Base-by-base conservation (phyloP, 2,329 filamentous ascomycete species). In the Dactylonectria estremocensis region DNA sequence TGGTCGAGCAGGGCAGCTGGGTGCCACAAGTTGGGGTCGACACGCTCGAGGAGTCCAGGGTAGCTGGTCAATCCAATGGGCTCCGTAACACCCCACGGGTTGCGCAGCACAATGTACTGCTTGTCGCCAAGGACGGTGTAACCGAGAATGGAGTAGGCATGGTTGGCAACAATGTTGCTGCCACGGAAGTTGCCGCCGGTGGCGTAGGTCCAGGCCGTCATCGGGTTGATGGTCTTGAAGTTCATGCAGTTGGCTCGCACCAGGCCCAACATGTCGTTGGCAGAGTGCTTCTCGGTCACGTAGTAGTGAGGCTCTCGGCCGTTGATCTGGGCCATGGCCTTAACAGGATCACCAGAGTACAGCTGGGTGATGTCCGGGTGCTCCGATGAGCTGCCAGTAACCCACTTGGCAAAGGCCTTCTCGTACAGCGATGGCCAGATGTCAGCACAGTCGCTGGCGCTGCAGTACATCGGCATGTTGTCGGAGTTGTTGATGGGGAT, bases 371-470 rank as follows among this genome's bases (percentile, higher is more conserved):
- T 78, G 69, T 85, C 82, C 14, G 83, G 80, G 64, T 78, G 79
- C 69, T 81, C 74, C 0, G 73, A 72, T 50, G 72, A 71, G 69
- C 66, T 66, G 20, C 69, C 68, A 11, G 75, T 79, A 69, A 83
- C 77, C 83, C 83, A 85, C 75, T 83, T 83, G 71, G 83, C 77
- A 64, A 84, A 85, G 14, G 83, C 83, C 79, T 85, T 85, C 77
- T 85, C 83, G 75, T 85, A 85, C 53, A 85, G 77, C 31, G 80
- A 76, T 2, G 83, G 83, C 83, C 83, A 85, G 66, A 84, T 78
- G 70, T 83, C 82, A 64, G 78, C 77, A 14, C 78, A 79, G 70
- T 82, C 80, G 67, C 77, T 80, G 14, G 83, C 80, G 67, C 79
- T 81, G 71, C 80, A 82, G 76, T 83, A 85, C 24, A 84, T 69